phyloP scores from a whole-genome alignment of 1,284 basidiomycete species.

The Boletus semigastroideus region DNA sequence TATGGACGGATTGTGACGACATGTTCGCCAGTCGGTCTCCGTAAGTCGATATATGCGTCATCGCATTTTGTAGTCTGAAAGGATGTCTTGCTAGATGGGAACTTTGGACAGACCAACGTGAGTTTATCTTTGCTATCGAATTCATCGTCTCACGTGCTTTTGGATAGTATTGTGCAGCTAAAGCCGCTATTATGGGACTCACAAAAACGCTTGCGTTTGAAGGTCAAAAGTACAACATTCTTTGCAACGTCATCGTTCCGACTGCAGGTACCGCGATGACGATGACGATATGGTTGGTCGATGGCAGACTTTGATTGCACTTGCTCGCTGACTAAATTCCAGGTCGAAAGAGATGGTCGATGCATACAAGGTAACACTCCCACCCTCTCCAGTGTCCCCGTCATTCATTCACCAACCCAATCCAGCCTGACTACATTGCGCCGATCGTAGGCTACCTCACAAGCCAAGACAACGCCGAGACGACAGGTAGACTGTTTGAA shows the following conservation, averaged over 20 bases:
- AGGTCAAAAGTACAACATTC: slow-evolving; percentile 88
- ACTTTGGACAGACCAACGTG: slow-evolving; percentile 90
- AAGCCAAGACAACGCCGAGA: slow-evolving; percentile 78
- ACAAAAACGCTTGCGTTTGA: slow-evolving; percentile 91
- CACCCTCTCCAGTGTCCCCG: background rate
- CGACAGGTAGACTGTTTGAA: slow-evolving; percentile 83
- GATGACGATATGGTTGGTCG: slow-evolving; percentile 66
- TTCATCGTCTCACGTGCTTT: slow-evolving; percentile 1
- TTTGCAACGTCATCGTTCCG: slow-evolving; percentile 88
- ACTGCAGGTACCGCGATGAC: slow-evolving; percentile 93
- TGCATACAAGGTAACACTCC: slow-evolving; percentile 72
- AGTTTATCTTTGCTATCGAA: slow-evolving; percentile 14
- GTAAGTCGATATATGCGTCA: slow-evolving; percentile 44
- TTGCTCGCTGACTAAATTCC: slow-evolving; percentile 2
- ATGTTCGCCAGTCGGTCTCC: slow-evolving; percentile 90
- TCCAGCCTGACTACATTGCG: slow-evolving; percentile 86
- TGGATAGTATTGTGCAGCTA: slow-evolving; percentile 83
- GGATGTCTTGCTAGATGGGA: slow-evolving; percentile 63
- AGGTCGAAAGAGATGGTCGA: slow-evolving; percentile 94
- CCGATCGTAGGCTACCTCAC: slow-evolving; percentile 91
- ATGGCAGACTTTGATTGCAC: slow-evolving; percentile 21
- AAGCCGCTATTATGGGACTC: slow-evolving; percentile 90
- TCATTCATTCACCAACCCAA: slow-evolving; percentile 5
- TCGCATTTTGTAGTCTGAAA: slow-evolving; percentile 3
- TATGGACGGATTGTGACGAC: slow-evolving; percentile 97